Evolutionary conservation across 2,329 filamentous ascomycete species (phyloP), one percentile per base, ranked within the genome.

Genomic region (Pseudohalonectria lignicola): DNA sequence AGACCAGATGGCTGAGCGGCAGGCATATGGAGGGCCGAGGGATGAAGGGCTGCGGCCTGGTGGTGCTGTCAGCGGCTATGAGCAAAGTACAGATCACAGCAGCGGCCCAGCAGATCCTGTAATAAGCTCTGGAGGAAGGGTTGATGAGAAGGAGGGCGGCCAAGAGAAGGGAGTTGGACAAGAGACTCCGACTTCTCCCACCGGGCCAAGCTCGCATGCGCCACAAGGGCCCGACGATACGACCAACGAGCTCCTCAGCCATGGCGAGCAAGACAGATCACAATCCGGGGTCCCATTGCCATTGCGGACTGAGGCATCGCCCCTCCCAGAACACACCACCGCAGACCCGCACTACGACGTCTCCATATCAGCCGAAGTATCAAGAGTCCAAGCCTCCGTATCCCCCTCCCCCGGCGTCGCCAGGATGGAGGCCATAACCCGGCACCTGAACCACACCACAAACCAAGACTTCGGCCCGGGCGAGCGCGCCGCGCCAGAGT

Each of bases 401-500:
- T 63, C 66, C 0, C 62, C 70, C 0, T 62, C 63, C 10, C 44
- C 58, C 0, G 56, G 59, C 1, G 75, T 83, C 49, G 71, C 66
- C 0, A 61, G 57, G 6, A 62, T 79, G 23, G 60, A 79, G 37
- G 74, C 76, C 0, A 66, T 81, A 2, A 76, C 76, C 15, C 68
- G 74, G 1, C 74, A 82, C 43, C 67, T 88, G 17, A 87, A 82
- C 50, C 71, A 74, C 28, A 71, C 74, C 0, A 66, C 64, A 2
- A 74, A 74, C 39, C 53, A 58, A 2, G 60, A 63, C 2, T 68
- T 75, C 36, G 15, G 54, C 55, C 23, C 23, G 23, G 23, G 23
- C 7, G 12, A 26, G 0, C 64, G 66, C 0, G 64, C 70, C 12
- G 76, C 72, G 0, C 74, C 76, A 0, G 71, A 78, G 2, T 67